Evolutionary conservation across 75 land plant species (phyloP).

Genomic region (Gnetum montanum): DNA sequence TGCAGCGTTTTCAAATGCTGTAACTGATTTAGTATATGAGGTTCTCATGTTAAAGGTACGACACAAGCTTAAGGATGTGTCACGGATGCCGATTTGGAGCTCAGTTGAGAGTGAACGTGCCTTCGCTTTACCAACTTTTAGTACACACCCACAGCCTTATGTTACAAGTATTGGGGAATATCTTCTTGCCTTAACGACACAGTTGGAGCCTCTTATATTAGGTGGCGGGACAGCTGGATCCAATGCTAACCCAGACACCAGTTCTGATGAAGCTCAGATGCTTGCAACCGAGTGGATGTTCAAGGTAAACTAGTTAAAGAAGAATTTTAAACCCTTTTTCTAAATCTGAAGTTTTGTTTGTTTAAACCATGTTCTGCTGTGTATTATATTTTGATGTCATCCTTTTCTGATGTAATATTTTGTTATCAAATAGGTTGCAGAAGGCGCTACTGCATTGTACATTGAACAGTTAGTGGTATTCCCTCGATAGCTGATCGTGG

Average conservation of each 20-base stretch:
- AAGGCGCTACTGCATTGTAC: conserved; percentile 89
- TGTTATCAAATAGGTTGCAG: conserved; percentile 60
- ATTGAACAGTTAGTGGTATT: conserved; percentile 87
- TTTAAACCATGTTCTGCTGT: background rate
- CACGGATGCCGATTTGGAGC: conserved; percentile 73
- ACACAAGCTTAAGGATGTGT: no score
- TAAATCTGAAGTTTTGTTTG: no score
- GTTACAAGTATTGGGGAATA: conserved; percentile 93
- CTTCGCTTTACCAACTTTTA: conserved; percentile 74
- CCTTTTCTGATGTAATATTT: conserved; percentile 1
- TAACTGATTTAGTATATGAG: conserved; percentile 96
- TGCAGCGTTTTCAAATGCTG: conserved; percentile 75
- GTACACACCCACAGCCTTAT: conserved; percentile 81
- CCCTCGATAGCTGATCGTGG: conserved; percentile 90
- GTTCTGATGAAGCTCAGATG: conserved; percentile 78
- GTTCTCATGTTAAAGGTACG: conserved; percentile 92
- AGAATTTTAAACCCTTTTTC: no score
- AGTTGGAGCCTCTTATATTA: conserved; percentile 84
- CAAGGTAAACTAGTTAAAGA: no score
- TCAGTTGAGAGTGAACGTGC: conserved; percentile 66
- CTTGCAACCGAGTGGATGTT: conserved; percentile 99
- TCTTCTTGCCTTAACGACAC: conserved; percentile 95
- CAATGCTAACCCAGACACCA: conserved; percentile 31
- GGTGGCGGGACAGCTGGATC: conserved; percentile 24
- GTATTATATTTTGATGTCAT: no score